Base-by-base conservation (phyloP, 1,284 basidiomycete species). In the Lentinula novae-zelandiae region DNA sequence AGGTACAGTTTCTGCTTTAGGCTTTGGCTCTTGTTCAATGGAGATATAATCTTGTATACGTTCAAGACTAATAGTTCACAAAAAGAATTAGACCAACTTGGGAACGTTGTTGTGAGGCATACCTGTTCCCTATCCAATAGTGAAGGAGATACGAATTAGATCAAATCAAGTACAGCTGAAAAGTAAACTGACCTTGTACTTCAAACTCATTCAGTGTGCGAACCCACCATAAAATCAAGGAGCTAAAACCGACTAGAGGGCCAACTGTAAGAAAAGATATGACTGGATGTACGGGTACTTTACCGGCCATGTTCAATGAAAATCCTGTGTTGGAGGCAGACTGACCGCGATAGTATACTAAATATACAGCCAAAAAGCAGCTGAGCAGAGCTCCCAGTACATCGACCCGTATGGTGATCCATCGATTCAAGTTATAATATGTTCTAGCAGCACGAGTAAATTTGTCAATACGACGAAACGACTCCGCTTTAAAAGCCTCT, bases 1-100 rank as follows among this genome's bases (percentile, higher is more conserved):
- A 34, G 90, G 90, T 48, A 79, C 73, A 7, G 84, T 83, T 10
- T 71, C 68, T 22, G 74, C 69, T 0, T 77, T 78, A 1, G 81
- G 68, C 59, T 78, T 76, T 1, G 82, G 82, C 69, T 93, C 91
- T 69, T 92, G 88, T 59, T 90, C 89, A 60, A 92, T 90, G 10
- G 77, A 72, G 46, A 90, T 71, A 69, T 92, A 93, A 33, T 82
- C 82, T 68, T 89, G 82, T 57, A 93, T 87, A 46, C 92, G 83
- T 69, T 93, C 90, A 62, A 93, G 76, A 69, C 86, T 87, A 62
- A 27, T 27, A 4, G 27, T 27, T 27, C 27, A 27, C 27, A 27
- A 27, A 27, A 27, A 27, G 3, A 27, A 27, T 3, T 3, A 27
- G 27, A 27, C 2, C 27, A 27, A 38, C 12, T 7, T 22, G 20